Evolutionary conservation across 108 stramenopile species (phyloP), one percentile per base, ranked within the genome.

Genomic region (Discostella stelligeroides): DNA sequence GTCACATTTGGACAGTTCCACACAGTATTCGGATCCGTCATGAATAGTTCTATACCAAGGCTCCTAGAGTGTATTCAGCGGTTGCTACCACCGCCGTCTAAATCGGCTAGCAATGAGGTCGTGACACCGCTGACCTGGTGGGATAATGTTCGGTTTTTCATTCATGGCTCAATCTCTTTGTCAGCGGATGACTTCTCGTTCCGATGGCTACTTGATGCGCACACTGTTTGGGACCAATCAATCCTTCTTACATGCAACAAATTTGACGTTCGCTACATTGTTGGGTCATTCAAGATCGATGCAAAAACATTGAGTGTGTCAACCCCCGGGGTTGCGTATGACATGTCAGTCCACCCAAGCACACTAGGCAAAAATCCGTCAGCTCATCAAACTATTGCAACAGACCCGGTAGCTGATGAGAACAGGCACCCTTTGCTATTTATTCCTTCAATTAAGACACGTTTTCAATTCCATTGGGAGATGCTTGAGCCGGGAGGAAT

Each of bases 81-180:
- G 41, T 20, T 81, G 50, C 61, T 78, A 10, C 83, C 83, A 7
- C 80, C 83, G 10, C 48, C 70, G 9, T 34, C 76, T 8, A 40
- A 75, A 18, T 50, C 60, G n/a, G 15, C 49, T 17, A 49, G 34
- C 17, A 15, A 61, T 18, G 60, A 20, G 15, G 46, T 21, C 17
- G 15, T 43, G 4, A n/a, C 30, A 1, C 75, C 70, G 28, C 60
- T 79, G 13, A 64, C 76, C 49, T 84, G 83, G 83, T 84, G 83
- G 83, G 83, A 84, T 49, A 81, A 79, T 59, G 13, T 74, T 9
- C 39, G 83, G 21, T 84, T 82, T 45, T 71, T 76, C 45, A 27
- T 84, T n/a, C 83, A 84, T 55, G 83, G 83, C 27, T 45, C 65
- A 10, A 49, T 69, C 13, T 21, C 21, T 37, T 23, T 78, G n/a